Evolutionary conservation across 352 stramenopile genomes (phyloP), one percentile per base, ranked within the genome.

Genomic region (Globisporangium ultimum): DNA sequence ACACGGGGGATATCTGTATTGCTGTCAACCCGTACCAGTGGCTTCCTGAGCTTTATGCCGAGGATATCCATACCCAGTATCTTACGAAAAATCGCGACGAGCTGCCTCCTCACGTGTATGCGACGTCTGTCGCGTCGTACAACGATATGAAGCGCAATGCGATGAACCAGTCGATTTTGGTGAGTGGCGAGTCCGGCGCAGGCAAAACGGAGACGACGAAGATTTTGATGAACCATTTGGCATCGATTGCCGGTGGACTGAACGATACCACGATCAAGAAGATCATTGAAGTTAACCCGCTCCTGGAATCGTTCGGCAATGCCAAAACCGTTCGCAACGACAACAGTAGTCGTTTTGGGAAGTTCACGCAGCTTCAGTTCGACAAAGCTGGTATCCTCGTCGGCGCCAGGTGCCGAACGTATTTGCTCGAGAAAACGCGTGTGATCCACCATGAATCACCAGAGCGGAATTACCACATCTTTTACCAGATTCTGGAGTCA

Each of bases 11-110:
- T 46, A 98, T 99, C 67, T 93, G 97, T 38, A 97, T 99, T 59
- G 96, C 96, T 8, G 87, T 98, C 43, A 99, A 99, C 69, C 96
- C 96, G 34, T 99, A 98, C 71, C 87, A 95, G 61, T 95, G 88
- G 84, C 77, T 96, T 22, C 75, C 78, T 0, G 79, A 94, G 53
- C 71, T 97, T 0, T 97, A 97, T 60, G 75, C 73, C 0, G 81
- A 95, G 49, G 74, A 90, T 40, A 64, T 74, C 28, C 79, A 93
- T 48, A 60, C 67, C 8, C 63, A 76, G 53, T 97, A 97, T 61
- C 61, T 91, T 8, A 81, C 77, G 5, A 74, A 84, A 49, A 53
- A 70, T 10, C 71, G 72, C 14, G 79, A 89, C 20, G 78, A 84
- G 54, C 65, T 83, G 49, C 80, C 74, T 40, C 85, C 77, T 53